These are phyloP conservation scores for Nepenthes gracilis DNA, from an alignment of 148 eudicot species.

Conservation along the genomic window DNA sequence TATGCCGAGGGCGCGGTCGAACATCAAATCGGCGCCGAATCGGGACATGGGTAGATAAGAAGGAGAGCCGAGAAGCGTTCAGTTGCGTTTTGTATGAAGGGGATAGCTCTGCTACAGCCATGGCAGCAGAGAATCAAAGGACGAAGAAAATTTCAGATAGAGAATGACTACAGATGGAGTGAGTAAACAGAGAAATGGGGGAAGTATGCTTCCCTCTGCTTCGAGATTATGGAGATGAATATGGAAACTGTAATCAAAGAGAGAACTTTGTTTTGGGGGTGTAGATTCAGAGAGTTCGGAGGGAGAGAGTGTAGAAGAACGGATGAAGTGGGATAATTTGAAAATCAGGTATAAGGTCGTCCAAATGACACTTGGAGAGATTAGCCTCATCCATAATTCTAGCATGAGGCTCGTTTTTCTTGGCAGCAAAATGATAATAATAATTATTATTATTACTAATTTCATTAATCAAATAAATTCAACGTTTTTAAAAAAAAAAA, in stretches of 20 bases:
- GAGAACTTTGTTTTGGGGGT: too few relatives aligned
- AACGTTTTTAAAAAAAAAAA: too few relatives aligned
- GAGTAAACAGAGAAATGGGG: too few relatives aligned
- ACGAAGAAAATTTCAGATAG: too few relatives aligned
- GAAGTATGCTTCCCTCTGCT: too few relatives aligned
- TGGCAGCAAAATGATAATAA: too few relatives aligned
- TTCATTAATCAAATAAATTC: too few relatives aligned
- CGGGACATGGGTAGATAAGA: conserved; percentile 21
- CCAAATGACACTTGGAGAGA: conserved; percentile 17
- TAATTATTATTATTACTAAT: too few relatives aligned
- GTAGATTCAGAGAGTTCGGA: not conserved
- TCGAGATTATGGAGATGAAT: too few relatives aligned
- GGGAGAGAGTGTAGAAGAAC: conserved; percentile 1
- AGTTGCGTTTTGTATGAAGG: conserved; percentile 27
- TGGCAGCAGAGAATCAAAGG: conserved; percentile 8
- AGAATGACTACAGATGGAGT: not conserved
- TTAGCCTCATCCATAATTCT: too few relatives aligned
- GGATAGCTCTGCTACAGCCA: conserved; percentile 69
- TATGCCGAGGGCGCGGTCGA: conserved; percentile 15
- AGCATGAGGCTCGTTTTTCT: too few relatives aligned
- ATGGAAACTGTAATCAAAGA: too few relatives aligned
- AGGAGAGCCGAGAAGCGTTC: conserved; percentile 30
- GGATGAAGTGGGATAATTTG: not conserved
- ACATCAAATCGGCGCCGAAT: conserved; percentile 16
- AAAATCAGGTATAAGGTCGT: conserved; percentile 16